These are phyloP conservation scores for Linderniella brevidens DNA, from an alignment of 257 asterid genomes.

Conservation along the genomic window DNA sequence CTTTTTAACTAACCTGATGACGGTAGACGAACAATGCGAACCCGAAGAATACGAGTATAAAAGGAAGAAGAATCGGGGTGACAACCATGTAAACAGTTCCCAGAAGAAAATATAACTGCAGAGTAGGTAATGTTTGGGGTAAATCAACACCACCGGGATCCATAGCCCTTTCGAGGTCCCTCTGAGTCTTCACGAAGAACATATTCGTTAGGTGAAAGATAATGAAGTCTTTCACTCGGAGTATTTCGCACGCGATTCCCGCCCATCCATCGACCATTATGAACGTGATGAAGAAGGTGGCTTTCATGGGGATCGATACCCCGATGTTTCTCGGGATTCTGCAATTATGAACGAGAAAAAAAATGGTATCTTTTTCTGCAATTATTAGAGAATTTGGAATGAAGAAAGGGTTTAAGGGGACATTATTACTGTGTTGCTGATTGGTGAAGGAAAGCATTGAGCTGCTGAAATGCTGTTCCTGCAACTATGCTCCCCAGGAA, in stretches of 20 bases:
- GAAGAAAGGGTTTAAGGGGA: slow-evolving; percentile 9
- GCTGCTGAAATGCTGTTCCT: slow-evolving; percentile 96
- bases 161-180: slow-evolving; percentile 85
- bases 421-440: slow-evolving; percentile 85
- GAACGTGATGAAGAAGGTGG: slow-evolving; percentile 85
- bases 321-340: slow-evolving; percentile 95
- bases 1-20: slow-evolving; percentile 46
- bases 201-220: slow-evolving; percentile 77
- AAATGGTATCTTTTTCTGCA: background rate
- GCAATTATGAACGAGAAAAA: slow-evolving; percentile 12
- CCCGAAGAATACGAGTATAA: slow-evolving; percentile 75
- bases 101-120: slow-evolving; percentile 79
- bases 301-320: slow-evolving; percentile 97
- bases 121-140: slow-evolving; percentile 67
- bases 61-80: slow-evolving; percentile 94
- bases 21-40: slow-evolving; percentile 87
- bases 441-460: slow-evolving; percentile 77
- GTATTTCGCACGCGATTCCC: slow-evolving; percentile 78
- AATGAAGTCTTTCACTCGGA: slow-evolving; percentile 53
- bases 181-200: slow-evolving; percentile 76
- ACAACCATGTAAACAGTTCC: slow-evolving; percentile 83
- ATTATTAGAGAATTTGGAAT: background rate
- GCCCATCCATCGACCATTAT: slow-evolving; percentile 99
- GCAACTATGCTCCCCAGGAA: slow-evolving; percentile 90
- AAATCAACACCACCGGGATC: slow-evolving; percentile 68